Base-by-base conservation (phyloP, 73 alveolate genomes). In the Durusdinium trenchii region DNA sequence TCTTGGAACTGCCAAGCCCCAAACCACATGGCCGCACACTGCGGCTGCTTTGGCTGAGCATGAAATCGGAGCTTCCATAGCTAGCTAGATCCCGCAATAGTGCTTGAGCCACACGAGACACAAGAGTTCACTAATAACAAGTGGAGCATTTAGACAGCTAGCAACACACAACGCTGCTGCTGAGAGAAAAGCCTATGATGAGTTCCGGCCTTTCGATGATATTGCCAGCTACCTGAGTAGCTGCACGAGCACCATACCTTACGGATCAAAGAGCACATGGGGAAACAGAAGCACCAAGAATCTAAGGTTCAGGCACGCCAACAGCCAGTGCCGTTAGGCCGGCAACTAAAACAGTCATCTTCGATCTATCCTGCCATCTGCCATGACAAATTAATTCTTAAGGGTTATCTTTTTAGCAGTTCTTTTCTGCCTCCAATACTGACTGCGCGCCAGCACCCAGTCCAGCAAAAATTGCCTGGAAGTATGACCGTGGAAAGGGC, bases 211-310 rank as follows among this genome's bases (percentile, higher is more conserved):
- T 92, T 50, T 71, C 98, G 36, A 94, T 52, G 35, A 52, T 57
- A 82, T 78, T 73, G 93, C 99, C 99, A 30, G 67, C 92, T 3
- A 94, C 93, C 67, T 64, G 84, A 10, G 99, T 94, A 4, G 92
- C 87, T 14, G 93, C 99, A n/a, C 99, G 92, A 0, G 99, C 99
- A 51, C 99, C 99, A 67, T 94, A 94, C 99, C 99, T 94, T 48
- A 54, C 18, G 16, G 42, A 32, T 23, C 9, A 14, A 36, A 10
- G n/a, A 35, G 50, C 23, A 30, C 7, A 6, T 23, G 46, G 18
- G 62, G 45, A 12, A 12, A 78, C 6, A 10, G 45, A 46, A 6
- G 61, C 2, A 16, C n/a, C 86, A 9, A 54, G 14, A 40, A 32
- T 9, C 82, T 50, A 23, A 78, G 89, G 45, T 61, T 7, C 92